Percentiles rank a stretch among this genome's conserved stretches.
These are phyloP conservation scores for Chloris gayana DNA, from an alignment of 176 grass and related monocot genomes.

Conservation along the genomic window DNA sequence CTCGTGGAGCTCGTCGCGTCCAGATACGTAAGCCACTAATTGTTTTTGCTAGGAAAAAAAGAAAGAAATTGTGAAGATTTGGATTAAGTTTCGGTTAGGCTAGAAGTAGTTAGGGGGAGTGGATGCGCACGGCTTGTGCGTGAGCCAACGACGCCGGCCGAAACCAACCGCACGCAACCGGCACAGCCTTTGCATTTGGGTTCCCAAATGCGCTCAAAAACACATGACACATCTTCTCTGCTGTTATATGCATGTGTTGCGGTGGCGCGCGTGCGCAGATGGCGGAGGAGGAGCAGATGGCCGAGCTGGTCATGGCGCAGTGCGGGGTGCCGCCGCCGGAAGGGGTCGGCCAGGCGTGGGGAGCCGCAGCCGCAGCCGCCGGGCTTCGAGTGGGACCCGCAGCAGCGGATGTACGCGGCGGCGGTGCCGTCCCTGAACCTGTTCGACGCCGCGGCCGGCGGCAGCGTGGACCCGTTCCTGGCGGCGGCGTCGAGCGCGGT, in stretches of 20 bases:
- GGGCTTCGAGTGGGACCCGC: conserved; percentile 59
- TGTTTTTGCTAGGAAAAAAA: neutral
- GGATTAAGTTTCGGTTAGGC: conserved; percentile 13
- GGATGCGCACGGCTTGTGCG: conserved; percentile 33
- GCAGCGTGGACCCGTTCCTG: conserved; percentile 33
- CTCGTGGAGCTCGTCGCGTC: conserved; percentile 75
- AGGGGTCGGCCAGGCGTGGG: conserved; percentile 30
- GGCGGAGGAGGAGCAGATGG: conserved; percentile 78
- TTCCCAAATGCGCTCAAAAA: conserved; percentile 13
- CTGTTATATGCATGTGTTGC: neutral
- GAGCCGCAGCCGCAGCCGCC: conserved; percentile 37
- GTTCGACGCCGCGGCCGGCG: conserved; percentile 38
- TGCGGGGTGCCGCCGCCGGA: conserved; percentile 40
- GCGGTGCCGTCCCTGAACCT: conserved; percentile 37
- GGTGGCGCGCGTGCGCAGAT: conserved; percentile 41
- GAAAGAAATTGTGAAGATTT: neutral
- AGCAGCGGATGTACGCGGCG: conserved; percentile 45
- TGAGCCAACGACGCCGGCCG: conserved; percentile 36
- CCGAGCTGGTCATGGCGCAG: conserved; percentile 74
- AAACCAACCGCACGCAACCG: conserved; percentile 44
- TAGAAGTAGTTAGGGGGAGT: conserved; percentile 24
- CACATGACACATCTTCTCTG: conserved; percentile 11
- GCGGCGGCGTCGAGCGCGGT: neutral
- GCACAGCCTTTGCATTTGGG: conserved; percentile 54
- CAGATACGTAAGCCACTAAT: conserved; percentile 51